Conservation (phyloP, 2,329 filamentous ascomycete genomes). For the Sporothrix luriei region DNA sequence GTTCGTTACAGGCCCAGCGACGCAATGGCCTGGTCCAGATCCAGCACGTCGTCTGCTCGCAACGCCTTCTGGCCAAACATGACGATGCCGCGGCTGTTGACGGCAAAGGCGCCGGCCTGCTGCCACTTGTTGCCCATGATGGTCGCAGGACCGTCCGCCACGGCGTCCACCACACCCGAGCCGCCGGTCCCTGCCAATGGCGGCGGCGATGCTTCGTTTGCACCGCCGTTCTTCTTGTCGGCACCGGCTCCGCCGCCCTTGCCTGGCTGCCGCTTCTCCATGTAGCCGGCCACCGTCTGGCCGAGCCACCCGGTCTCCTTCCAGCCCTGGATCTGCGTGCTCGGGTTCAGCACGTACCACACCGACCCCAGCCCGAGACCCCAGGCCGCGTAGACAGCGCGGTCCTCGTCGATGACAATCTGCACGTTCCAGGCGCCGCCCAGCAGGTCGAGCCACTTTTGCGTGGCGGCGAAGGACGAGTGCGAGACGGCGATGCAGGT, state of each 20-base stretch:
- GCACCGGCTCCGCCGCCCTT: constrained; percentile 41
- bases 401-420: constrained; percentile 59
- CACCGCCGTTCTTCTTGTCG: constrained; percentile 40
- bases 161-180: constrained; percentile 35
- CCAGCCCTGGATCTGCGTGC: constrained; percentile 56
- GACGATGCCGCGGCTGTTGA: constrained; percentile 54
- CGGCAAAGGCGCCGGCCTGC: constrained; percentile 55
- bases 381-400: constrained; percentile 61
- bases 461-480: constrained; percentile 58
- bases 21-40: constrained; percentile 53
- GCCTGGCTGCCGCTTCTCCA: constrained; percentile 45
- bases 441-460: constrained; percentile 59
- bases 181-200: constrained; percentile 23
- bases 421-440: constrained; percentile 61
- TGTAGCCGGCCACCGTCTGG: constrained; percentile 52
- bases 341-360: constrained; percentile 58
- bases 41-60: constrained; percentile 55
- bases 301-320: constrained; percentile 60
- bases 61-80: constrained; percentile 55
- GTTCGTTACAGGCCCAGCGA: constrained; percentile 42
- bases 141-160: constrained; percentile 46
- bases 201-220: neutral
- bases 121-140: constrained; percentile 61
- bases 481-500: constrained; percentile 63
- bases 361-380: constrained; percentile 56